Conservation (phyloP, 1,284 basidiomycete genomes). For the Cryptococcus maquisensis region DNA sequence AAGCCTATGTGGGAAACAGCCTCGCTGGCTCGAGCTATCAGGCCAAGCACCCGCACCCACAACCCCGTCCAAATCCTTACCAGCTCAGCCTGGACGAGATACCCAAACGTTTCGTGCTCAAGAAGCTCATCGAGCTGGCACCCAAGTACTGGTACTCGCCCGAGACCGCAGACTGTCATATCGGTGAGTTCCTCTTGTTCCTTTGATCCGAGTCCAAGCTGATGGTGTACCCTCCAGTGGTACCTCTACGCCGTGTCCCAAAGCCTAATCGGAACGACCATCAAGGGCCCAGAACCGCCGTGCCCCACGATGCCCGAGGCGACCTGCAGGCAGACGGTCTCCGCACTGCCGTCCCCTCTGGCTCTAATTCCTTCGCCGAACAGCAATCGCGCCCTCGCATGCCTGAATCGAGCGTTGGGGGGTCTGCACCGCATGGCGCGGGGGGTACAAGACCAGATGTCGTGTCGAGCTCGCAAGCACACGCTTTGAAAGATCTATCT, state of each 20-base stretch:
- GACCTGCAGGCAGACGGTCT: too few species aligned
- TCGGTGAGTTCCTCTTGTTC: conserved; percentile 29
- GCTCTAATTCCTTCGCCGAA: too few species aligned
- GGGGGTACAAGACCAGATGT: conserved; percentile 4
- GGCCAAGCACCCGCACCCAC: not conserved
- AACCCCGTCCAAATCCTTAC: conserved; percentile 3
- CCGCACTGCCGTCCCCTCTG: too few species aligned
- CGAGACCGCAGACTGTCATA: conserved; percentile 35
- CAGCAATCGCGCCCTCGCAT: too few species aligned
- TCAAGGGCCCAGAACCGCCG: not conserved
- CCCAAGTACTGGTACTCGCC: conserved; percentile 37
- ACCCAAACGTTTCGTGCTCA: conserved; percentile 35
- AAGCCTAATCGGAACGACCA: not conserved
- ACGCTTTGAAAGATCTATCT: conserved; percentile 4
- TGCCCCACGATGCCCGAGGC: not conserved
- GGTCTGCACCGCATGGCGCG: too few species aligned
- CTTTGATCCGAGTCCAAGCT: not conserved
- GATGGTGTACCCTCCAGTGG: conserved; percentile 1
- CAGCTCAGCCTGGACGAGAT: conserved; percentile 25
- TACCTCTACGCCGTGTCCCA: not conserved
- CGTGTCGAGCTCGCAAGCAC: conserved; percentile 9
- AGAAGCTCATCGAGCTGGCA: conserved; percentile 36
- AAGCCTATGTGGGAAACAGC: not conserved
- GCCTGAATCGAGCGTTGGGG: too few species aligned
- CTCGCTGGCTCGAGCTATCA: not conserved